Evolutionary conservation across 768 basidiomycete species (phyloP).

Genomic region (Polyporus arcularius): DNA sequence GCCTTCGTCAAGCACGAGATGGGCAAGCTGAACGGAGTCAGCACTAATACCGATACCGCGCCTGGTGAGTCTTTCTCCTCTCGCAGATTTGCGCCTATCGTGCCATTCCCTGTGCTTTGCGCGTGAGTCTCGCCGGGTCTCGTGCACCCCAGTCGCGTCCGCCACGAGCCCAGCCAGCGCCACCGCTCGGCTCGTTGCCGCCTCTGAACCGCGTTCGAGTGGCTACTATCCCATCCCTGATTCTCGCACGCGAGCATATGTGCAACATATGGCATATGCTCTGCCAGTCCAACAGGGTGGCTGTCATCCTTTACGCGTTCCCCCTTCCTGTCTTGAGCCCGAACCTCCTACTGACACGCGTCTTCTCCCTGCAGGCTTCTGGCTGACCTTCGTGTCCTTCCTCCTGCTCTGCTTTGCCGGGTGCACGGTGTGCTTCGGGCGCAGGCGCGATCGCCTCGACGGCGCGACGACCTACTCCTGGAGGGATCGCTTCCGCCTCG

Average conservation of each 20-base stretch:
- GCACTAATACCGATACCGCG: constrained; percentile 53
- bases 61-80: constrained; percentile 51
- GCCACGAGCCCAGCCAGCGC: too few species aligned
- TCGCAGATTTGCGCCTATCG: too few species aligned
- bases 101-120: not conserved
- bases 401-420: constrained; percentile 66
- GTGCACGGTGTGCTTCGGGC: constrained; percentile 70
- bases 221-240: too few species aligned
- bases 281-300: too few species aligned
- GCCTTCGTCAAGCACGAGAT: constrained; percentile 61
- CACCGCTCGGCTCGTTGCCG: not conserved
- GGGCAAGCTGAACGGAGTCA: constrained; percentile 45
- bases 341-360: not conserved
- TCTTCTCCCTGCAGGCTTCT: constrained; percentile 51
- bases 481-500: constrained; percentile 31
- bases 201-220: too few species aligned
- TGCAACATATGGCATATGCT: too few species aligned
- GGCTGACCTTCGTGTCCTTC: constrained; percentile 71
- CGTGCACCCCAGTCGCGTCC: too few species aligned
- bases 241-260: too few species aligned
- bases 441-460: constrained; percentile 54
- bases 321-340: not conserved
- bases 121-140: not conserved
- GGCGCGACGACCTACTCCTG: constrained; percentile 37
- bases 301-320: too few species aligned